Conservation (phyloP, 192 early-diverging fungal species). For the Entrophospora sp. region DNA sequence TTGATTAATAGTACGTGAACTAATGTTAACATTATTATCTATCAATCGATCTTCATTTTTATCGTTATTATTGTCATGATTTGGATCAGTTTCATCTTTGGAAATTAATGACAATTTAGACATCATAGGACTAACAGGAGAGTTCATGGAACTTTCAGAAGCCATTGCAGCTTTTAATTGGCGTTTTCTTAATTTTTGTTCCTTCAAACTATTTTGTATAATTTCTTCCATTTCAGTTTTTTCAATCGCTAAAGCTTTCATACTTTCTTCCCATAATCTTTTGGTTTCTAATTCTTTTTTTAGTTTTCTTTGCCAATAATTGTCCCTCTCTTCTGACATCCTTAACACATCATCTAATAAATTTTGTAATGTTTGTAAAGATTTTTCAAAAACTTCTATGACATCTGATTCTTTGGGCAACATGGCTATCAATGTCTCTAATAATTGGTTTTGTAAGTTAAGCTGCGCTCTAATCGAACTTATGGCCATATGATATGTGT, state of each 20-base stretch:
- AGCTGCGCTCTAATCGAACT: constrained; percentile 50
- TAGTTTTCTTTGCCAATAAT: constrained; percentile 34
- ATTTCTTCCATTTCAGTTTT: constrained; percentile 39
- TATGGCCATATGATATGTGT: constrained; percentile 36
- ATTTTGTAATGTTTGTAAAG: not conserved
- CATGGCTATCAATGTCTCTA: constrained; percentile 36
- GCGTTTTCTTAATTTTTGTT: constrained; percentile 20
- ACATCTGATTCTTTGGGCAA: not conserved
- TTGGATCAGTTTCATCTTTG: too few relatives aligned
- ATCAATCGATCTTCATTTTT: too few relatives aligned
- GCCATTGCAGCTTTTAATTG: constrained; percentile 6
- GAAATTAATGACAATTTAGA: too few relatives aligned
- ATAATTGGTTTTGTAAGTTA: constrained; percentile 48
- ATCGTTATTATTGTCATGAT: too few relatives aligned
- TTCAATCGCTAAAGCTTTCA: constrained; percentile 33
- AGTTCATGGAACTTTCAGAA: not conserved
- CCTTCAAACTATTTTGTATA: constrained; percentile 26
- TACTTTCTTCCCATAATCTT: constrained; percentile 38
- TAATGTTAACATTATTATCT: too few relatives aligned
- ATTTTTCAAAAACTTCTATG: constrained; percentile 11
- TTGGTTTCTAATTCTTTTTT: constrained; percentile 38
- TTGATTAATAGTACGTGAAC: too few relatives aligned
- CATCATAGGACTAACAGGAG: not conserved
- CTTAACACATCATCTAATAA: constrained; percentile 23
- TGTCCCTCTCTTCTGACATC: constrained; percentile 37